Evolutionary conservation across 352 stramenopile genomes (phyloP), one percentile per base, ranked within the genome.

Genomic region (Phytophthora ramorum): DNA sequence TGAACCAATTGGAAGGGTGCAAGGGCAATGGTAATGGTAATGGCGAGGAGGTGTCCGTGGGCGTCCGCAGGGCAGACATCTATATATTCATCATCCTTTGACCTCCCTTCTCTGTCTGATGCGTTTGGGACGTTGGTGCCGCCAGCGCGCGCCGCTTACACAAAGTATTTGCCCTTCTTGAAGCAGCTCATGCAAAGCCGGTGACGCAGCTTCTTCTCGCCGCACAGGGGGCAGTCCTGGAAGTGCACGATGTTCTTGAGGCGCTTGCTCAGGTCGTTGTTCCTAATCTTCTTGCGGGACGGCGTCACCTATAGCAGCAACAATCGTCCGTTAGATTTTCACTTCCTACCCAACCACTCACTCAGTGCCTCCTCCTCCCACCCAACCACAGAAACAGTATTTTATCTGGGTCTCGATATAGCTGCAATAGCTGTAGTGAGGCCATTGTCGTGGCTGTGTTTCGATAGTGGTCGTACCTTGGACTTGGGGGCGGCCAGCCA

Each of bases 161-260:
- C 83, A 78, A 96, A 96, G 76, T 96, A 96, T 70, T 87, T 94
- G 80, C 88, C 88, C 80, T 96, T 95, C 82, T 96, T 96, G 79
- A 92, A 96, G 78, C 88, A 96, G 76, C 81, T 92, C 86, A 96
- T 96, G 81, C 88, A 96, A 48, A 96, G 62, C 55, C 88, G 87
- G 71, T 96, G 88, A 70, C 88, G 85, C 38, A 96, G 72, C 69
- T 96, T 96, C 85, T 96, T 96, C 66, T 91, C 79, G 57, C 85
- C 82, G 49, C 88, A 96, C 59, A 95, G 55, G 35, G 84, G 71
- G 56, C 88, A 96, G 68, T 85, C 73, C 75, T 96, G 88, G 58
- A 96, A 94, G 76, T 96, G 88, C 69, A 96, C 88, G 55, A 96
- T 96, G 79, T 96, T 96, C 79, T 95, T 95, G 35, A 96, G 71